Evolutionary conservation across 306 rosid genomes (phyloP).

Genomic region (Sicyos baderoa): DNA sequence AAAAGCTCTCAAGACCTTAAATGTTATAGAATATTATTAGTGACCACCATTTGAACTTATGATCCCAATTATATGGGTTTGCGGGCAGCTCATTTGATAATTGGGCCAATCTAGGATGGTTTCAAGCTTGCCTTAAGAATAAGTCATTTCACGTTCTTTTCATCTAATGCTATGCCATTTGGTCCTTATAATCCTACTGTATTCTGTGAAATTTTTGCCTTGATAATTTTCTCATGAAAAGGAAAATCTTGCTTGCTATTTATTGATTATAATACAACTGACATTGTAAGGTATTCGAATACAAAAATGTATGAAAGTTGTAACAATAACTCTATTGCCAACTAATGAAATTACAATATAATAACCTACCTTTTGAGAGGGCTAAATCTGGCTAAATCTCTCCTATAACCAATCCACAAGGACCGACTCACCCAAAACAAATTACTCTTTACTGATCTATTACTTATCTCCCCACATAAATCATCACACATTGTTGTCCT

Average conservation of each 20-base stretch:
- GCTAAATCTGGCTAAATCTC: too few species aligned
- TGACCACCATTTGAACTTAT: neutral
- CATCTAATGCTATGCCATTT: neutral
- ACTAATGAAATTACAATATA: too few species aligned
- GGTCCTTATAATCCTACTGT: neutral
- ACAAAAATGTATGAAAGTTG: too few species aligned
- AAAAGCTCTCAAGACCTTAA: too few species aligned
- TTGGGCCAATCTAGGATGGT: neutral
- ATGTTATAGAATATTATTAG: neutral
- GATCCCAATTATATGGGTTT: neutral
- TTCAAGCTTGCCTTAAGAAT: neutral
- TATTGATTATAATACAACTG: neutral
- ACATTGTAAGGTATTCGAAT: neutral
- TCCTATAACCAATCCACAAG: too few species aligned
- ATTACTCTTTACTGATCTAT: too few species aligned
- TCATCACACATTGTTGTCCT: neutral
- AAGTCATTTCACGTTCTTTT: constrained; percentile 4
- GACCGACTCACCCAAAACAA: too few species aligned
- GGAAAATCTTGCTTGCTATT: constrained; percentile 1
- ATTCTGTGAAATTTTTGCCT: neutral
- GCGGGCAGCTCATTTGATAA: neutral
- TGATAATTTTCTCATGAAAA: constrained; percentile 4
- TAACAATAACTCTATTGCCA: too few species aligned
- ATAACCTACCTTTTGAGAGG: too few species aligned
- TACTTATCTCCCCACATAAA: too few species aligned